These are phyloP conservation scores for Rubia balearica DNA, from an alignment of 305 asterid species.

Conservation along the genomic window DNA sequence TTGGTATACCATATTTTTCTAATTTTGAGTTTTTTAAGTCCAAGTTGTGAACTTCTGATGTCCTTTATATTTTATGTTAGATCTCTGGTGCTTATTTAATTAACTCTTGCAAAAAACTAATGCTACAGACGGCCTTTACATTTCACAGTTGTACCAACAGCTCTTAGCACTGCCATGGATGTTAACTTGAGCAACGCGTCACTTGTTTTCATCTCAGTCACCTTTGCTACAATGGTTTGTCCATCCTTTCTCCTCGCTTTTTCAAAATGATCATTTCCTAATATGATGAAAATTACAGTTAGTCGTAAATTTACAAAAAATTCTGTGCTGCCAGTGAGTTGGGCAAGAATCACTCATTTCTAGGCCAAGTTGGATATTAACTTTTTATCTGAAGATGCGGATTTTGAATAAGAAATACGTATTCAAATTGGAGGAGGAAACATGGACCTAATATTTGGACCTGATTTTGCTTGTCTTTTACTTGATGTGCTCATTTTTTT, in stretches of 20 bases:
- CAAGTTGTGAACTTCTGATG: conserved; percentile 5
- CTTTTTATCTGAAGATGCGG: not conserved
- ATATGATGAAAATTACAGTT: not conserved
- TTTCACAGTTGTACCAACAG: conserved; percentile 99
- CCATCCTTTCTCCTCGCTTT: conserved; percentile 21
- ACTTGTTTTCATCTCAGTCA: conserved; percentile 96
- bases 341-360: not conserved
- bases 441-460: not conserved
- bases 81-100: conserved; percentile 28
- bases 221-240: conserved; percentile 99
- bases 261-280: conserved; percentile 5
- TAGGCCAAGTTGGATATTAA: not conserved
- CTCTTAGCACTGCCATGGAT: conserved; percentile 98
- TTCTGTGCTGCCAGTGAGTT: not conserved
- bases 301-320: not conserved
- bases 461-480: not conserved
- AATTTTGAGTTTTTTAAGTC: not conserved
- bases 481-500: conserved; percentile 11
- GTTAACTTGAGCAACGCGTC: conserved; percentile 94
- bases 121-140: conserved; percentile 92
- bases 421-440: not conserved
- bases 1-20: not conserved
- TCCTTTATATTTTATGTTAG: not conserved
- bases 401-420: not conserved
- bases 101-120: conserved; percentile 76